phyloP scores from a whole-genome alignment of 352 stramenopile species.

The Phytopythium boreale region DNA sequence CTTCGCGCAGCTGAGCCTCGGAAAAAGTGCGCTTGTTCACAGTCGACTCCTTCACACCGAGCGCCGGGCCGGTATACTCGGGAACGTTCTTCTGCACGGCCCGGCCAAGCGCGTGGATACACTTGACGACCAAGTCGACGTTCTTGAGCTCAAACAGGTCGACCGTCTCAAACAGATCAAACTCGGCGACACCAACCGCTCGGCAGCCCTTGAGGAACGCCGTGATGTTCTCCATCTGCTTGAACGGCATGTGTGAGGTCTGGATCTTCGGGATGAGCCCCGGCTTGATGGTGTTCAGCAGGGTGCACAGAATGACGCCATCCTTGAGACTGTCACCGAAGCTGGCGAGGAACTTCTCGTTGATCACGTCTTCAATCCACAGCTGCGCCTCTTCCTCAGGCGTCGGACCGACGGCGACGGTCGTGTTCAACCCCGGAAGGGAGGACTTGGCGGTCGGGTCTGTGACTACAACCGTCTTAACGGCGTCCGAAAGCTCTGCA shows the following conservation, averaged over 20 bases:
- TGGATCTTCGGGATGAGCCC: constrained; percentile 55
- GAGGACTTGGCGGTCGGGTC: constrained; percentile 24
- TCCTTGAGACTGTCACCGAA: constrained; percentile 79
- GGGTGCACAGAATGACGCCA: constrained; percentile 70
- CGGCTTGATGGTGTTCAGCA: constrained; percentile 77
- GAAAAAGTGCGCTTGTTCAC: constrained; percentile 66
- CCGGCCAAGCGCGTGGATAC: constrained; percentile 78
- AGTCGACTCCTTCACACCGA: constrained; percentile 74
- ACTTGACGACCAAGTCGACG: constrained; percentile 77
- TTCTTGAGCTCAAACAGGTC: constrained; percentile 90
- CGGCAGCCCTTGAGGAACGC: constrained; percentile 80
- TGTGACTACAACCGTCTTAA: constrained; percentile 22
- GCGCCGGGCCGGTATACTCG: constrained; percentile 59
- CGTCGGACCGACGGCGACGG: constrained; percentile 22
- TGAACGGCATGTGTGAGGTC: constrained; percentile 76
- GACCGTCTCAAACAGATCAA: constrained; percentile 90
- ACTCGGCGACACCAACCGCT: constrained; percentile 79
- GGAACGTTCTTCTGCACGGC: constrained; percentile 73
- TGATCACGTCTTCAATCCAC: constrained; percentile 77
- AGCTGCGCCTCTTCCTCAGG: constrained; percentile 63
- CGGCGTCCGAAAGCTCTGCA: constrained; percentile 36
- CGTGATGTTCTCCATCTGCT: constrained; percentile 91
- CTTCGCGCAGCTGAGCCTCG: constrained; percentile 61
- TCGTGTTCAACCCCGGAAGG: constrained; percentile 35
- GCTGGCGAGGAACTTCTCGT: constrained; percentile 60